Evolutionary conservation across 2,329 filamentous ascomycete species (phyloP).

Genomic region (Aspergillus sclerotialis): DNA sequence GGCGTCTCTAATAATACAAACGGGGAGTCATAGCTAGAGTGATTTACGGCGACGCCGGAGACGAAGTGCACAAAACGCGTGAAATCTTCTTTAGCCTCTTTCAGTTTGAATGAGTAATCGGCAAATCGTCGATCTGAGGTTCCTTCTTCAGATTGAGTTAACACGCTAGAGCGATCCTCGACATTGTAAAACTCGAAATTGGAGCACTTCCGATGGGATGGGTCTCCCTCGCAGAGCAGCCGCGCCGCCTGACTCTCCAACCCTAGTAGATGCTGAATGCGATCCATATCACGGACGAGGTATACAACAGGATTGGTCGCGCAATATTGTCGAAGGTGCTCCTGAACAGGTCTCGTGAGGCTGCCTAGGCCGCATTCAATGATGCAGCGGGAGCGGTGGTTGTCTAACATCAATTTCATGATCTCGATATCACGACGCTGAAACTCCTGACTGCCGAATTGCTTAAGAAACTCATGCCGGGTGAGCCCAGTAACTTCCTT

Average conservation of each 20-base stretch:
- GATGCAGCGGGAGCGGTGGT: slow-evolving; percentile 35
- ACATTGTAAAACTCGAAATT: slow-evolving; percentile 44
- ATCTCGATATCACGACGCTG: slow-evolving; percentile 37
- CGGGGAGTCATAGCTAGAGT: slow-evolving; percentile 51
- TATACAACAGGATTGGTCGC: slow-evolving; percentile 35
- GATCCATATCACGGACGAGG: slow-evolving; percentile 33
- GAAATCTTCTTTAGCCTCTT: slow-evolving; percentile 54
- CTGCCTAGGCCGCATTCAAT: slow-evolving; percentile 39
- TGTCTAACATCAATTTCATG: slow-evolving; percentile 37
- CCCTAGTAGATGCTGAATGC: slow-evolving; percentile 35
- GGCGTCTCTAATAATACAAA: slow-evolving; percentile 55
- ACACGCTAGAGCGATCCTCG: slow-evolving; percentile 34
- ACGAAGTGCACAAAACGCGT: slow-evolving; percentile 53
- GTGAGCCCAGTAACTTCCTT: slow-evolving; percentile 35
- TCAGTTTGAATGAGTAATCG: slow-evolving; percentile 43
- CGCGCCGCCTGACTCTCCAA: slow-evolving; percentile 38
- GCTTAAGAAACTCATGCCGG: slow-evolving; percentile 35
- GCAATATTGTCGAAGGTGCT: slow-evolving; percentile 31
- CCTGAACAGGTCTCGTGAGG: slow-evolving; percentile 35
- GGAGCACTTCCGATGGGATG: slow-evolving; percentile 41
- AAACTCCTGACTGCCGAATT: slow-evolving; percentile 35
- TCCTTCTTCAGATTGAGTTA: slow-evolving; percentile 19
- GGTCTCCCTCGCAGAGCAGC: slow-evolving; percentile 38
- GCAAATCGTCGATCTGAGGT: slow-evolving; percentile 39
- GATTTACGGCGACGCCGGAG: slow-evolving; percentile 46